Evolutionary conservation across 306 rosid species (phyloP).

Genomic region (Cucurbita argyrosperma): DNA sequence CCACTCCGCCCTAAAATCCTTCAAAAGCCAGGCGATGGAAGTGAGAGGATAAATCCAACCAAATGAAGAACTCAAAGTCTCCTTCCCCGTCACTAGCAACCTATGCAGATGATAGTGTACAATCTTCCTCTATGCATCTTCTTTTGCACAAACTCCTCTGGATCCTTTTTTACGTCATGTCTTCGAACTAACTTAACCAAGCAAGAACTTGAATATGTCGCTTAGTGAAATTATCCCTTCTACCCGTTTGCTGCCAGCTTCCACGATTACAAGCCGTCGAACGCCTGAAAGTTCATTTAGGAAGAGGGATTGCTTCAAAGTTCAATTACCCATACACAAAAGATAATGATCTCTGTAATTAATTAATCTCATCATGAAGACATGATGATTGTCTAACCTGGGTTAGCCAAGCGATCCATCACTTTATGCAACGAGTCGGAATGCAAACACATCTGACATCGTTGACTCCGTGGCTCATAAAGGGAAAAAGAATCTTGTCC

Average conservation of each 20-base stretch:
- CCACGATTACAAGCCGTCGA: constrained; percentile 80
- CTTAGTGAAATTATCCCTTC: constrained; percentile 79
- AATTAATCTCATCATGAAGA: neutral
- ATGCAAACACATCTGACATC: constrained; percentile 96
- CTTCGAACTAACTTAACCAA: constrained; percentile 28
- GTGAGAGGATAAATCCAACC: constrained; percentile 50
- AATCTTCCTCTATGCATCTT: constrained; percentile 10
- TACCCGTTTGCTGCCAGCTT: constrained; percentile 95
- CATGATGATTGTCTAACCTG: constrained; percentile 27
- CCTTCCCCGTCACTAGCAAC: neutral
- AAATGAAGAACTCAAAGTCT: constrained; percentile 21
- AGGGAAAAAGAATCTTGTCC: constrained; percentile 58
- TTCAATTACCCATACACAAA: neutral
- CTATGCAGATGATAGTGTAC: constrained; percentile 17
- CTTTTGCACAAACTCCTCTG: neutral
- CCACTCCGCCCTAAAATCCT: constrained; percentile 50
- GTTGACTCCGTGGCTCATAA: constrained; percentile 61
- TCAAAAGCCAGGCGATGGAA: constrained; percentile 49
- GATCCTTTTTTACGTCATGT: constrained; percentile 7
- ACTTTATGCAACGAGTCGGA: constrained; percentile 86
- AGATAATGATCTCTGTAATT: neutral
- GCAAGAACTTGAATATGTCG: constrained; percentile 80
- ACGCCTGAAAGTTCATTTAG: constrained; percentile 39
- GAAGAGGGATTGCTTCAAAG: neutral
- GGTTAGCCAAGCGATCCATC: constrained; percentile 87